These are phyloP conservation scores for Lactarius vividus DNA, from an alignment of 768 basidiomycete genomes.

Conservation along the genomic window DNA sequence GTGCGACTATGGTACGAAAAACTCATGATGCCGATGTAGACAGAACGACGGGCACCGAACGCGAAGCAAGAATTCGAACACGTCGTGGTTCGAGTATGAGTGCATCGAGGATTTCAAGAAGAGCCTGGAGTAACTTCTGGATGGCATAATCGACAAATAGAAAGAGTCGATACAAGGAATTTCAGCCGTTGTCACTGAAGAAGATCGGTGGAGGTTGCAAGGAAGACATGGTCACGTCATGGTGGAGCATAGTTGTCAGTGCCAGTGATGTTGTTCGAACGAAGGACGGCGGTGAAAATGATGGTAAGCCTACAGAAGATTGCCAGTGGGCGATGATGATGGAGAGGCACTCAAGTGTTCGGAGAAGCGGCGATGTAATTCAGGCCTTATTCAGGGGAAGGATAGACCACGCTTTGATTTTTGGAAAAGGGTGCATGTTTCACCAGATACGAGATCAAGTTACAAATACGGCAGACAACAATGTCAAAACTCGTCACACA, in stretches of 20 bases:
- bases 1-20: conserved; percentile 39
- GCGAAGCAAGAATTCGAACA: conserved; percentile 87
- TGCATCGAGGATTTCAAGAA: conserved; percentile 91
- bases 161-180: conserved; percentile 52
- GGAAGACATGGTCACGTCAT: conserved; percentile 7
- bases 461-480: background rate
- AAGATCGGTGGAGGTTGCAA: conserved; percentile 18
- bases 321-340: no score
- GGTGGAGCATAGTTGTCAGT: background rate
- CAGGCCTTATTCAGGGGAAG: no score
- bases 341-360: no score
- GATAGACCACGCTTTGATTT: background rate
- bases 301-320: no score
- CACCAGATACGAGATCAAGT: background rate
- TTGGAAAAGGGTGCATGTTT: background rate
- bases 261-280: no score
- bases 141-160: conserved; percentile 83
- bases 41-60: conserved; percentile 80
- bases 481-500: background rate
- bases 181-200: conserved; percentile 26
- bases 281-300: no score
- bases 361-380: no score
- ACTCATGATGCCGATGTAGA: conserved; percentile 41
- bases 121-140: conserved; percentile 76
- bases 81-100: conserved; percentile 86